phyloP scores from a whole-genome alignment of 129 eudicot species.

The Oenanthe sinensis region DNA sequence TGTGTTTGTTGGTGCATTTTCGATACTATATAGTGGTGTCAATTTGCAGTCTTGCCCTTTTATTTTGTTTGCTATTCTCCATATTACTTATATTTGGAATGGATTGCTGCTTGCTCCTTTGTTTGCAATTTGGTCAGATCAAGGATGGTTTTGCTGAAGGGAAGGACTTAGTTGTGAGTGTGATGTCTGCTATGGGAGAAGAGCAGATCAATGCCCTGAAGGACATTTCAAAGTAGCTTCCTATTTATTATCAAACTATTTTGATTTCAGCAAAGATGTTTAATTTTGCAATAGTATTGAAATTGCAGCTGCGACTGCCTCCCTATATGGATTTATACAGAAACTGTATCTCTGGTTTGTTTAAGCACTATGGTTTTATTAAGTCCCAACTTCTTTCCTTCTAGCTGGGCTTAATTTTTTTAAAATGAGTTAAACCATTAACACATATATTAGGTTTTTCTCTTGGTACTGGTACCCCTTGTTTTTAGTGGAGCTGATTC shows the following conservation, averaged over 20 bases:
- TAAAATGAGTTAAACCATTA: background rate
- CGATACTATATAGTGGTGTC: too few species aligned
- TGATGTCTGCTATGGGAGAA: conserved; percentile 62
- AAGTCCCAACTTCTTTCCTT: background rate
- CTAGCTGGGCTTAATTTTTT: background rate
- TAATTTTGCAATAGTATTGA: conserved; percentile 14
- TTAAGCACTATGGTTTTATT: conserved; percentile 1
- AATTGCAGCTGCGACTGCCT: conserved; percentile 1
- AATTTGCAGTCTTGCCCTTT: background rate
- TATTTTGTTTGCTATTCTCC: background rate
- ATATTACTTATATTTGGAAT: background rate
- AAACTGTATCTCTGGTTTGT: conserved; percentile 4
- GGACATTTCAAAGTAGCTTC: conserved; percentile 36
- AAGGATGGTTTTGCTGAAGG: conserved; percentile 54
- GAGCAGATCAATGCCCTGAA: conserved; percentile 49
- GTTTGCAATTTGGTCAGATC: conserved; percentile 24
- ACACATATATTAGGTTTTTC: background rate
- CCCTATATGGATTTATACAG: background rate
- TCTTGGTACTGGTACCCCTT: background rate
- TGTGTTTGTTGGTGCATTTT: background rate
- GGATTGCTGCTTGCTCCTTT: background rate
- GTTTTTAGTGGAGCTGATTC: background rate
- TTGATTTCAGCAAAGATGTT: conserved; percentile 15
- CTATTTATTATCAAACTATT: conserved; percentile 10
- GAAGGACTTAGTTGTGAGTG: conserved; percentile 47